A percentile compares a stretch with the other conserved stretches of the same genome.
phyloP scores from a whole-genome alignment of 1,139 yeast genomes.

The Candida gigantensis region DNA sequence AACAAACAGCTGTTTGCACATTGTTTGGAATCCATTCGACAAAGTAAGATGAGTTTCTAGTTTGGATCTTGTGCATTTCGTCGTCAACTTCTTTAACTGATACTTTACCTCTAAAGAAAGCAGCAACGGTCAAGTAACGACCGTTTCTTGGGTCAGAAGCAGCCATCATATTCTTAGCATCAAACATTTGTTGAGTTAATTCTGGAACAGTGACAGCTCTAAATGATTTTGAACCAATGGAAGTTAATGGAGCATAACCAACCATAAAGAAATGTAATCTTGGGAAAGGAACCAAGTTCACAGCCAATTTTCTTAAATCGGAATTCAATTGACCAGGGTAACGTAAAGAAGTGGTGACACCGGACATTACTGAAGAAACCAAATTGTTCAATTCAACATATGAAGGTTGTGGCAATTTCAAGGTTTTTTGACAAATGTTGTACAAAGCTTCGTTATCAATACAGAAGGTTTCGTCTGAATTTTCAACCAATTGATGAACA shows the following conservation, averaged over 20 bases:
- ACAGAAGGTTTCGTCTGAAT: slow-evolving; percentile 91
- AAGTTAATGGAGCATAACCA: slow-evolving; percentile 88
- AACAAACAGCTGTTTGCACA: slow-evolving; percentile 91
- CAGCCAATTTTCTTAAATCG: slow-evolving; percentile 88
- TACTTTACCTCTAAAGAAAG: slow-evolving; percentile 91
- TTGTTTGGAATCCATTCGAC: slow-evolving; percentile 98
- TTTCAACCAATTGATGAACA: slow-evolving; percentile 88
- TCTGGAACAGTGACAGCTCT: slow-evolving; percentile 86
- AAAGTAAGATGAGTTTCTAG: slow-evolving; percentile 75
- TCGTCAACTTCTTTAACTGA: slow-evolving; percentile 92
- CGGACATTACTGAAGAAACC: slow-evolving; percentile 90
- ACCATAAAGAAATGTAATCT: slow-evolving; percentile 94
- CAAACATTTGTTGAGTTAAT: slow-evolving; percentile 90
- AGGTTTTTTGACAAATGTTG: slow-evolving; percentile 82
- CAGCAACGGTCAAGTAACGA: slow-evolving; percentile 90
- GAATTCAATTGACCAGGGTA: slow-evolving; percentile 94
- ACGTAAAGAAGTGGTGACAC: slow-evolving; percentile 85
- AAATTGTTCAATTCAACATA: slow-evolving; percentile 77
- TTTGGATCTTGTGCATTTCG: slow-evolving; percentile 84
- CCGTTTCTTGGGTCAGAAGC: slow-evolving; percentile 91
- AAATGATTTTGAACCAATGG: slow-evolving; percentile 77
- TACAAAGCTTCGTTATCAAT: slow-evolving; percentile 91
- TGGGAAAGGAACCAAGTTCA: slow-evolving; percentile 91
- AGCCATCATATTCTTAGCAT: slow-evolving; percentile 92
- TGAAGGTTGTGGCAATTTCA: slow-evolving; percentile 76